phyloP scores from a whole-genome alignment of 805 yeast genomes.

The Brettanomyces custersianus region DNA sequence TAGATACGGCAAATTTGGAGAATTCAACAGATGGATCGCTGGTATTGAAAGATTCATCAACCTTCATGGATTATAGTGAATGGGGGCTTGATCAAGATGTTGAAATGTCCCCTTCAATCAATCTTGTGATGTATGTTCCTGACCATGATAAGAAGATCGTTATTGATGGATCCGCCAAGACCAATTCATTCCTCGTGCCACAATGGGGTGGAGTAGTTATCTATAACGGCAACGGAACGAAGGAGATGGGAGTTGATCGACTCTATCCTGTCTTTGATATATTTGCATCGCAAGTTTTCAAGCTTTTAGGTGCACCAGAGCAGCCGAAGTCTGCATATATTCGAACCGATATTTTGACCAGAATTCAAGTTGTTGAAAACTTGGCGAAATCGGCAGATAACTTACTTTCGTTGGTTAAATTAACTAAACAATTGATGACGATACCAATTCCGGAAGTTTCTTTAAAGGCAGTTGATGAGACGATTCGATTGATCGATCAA shows the following conservation, averaged over 20 bases:
- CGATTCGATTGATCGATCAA: constrained; percentile 34
- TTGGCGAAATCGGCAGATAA: constrained; percentile 58
- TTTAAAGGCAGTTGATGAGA: constrained; percentile 40
- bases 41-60: constrained; percentile 51
- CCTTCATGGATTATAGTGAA: constrained; percentile 76
- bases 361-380: constrained; percentile 51
- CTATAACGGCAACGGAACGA: constrained; percentile 24
- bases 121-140: constrained; percentile 65
- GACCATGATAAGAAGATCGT: constrained; percentile 31
- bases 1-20: constrained; percentile 15
- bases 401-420: constrained; percentile 59
- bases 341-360: constrained; percentile 56
- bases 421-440: constrained; percentile 59
- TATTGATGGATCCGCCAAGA: constrained; percentile 34
- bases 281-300: constrained; percentile 69
- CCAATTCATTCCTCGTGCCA: constrained; percentile 67
- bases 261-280: constrained; percentile 52
- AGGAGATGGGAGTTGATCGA: constrained; percentile 21
- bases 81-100: constrained; percentile 52
- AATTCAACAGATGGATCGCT: constrained; percentile 13
- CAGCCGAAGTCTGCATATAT: constrained; percentile 49
- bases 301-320: constrained; percentile 59
- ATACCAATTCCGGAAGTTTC: constrained; percentile 81
- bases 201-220: constrained; percentile 83
- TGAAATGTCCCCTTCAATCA: constrained; percentile 55